A percentile compares a stretch with the other conserved stretches of the same genome.
Evolutionary conservation across 176 grass and related monocot species (phyloP).

Genomic region (Melocanna baccifera): DNA sequence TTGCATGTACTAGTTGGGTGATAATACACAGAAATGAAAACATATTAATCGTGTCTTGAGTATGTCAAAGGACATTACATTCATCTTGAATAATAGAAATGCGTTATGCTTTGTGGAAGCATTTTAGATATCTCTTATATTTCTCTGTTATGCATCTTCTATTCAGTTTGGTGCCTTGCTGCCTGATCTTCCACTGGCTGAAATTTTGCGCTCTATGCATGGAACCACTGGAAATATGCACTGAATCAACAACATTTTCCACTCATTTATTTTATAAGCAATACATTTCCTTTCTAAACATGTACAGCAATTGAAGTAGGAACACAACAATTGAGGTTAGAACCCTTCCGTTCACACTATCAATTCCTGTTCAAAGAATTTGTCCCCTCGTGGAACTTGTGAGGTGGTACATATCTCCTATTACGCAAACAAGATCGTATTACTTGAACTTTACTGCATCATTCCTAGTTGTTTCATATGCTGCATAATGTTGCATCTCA

Average conservation of each 20-base stretch:
- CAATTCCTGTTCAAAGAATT: not conserved
- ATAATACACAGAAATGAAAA: not conserved
- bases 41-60: slow-evolving; percentile 5
- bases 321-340: not conserved
- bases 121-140: not conserved
- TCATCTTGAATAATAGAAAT: not conserved
- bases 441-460: slow-evolving; percentile 16
- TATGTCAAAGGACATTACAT: not conserved
- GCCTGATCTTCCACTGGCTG: not conserved
- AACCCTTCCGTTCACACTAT: not conserved
- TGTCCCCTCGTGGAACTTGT: slow-evolving; percentile 18
- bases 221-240: not conserved
- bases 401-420: not conserved
- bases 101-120: not conserved
- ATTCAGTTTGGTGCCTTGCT: not conserved
- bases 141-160: not conserved
- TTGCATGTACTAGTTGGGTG: not conserved
- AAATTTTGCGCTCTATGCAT: not conserved
- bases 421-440: slow-evolving; percentile 9
- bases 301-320: not conserved
- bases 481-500: slow-evolving; percentile 1
- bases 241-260: not conserved
- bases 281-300: not conserved
- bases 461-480: slow-evolving; percentile 36
- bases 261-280: not conserved